Evolutionary conservation across 306 rosid species (phyloP).

Genomic region (Casuarina equisetifolia): DNA sequence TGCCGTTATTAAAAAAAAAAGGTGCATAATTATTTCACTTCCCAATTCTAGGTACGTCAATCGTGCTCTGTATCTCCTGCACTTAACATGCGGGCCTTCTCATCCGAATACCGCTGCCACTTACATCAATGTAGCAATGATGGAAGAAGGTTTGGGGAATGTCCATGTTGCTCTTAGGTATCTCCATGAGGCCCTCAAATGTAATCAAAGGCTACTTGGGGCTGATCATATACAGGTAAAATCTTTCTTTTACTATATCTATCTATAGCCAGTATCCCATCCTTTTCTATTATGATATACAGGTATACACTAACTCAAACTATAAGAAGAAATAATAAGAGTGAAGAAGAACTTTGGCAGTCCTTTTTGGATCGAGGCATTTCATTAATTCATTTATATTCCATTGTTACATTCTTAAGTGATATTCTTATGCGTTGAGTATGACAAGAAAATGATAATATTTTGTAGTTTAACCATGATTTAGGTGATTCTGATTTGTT

Average conservation of each 20-base stretch:
- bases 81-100: constrained; percentile 95
- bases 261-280: neutral
- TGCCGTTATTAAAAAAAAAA: neutral
- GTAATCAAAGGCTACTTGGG: constrained; percentile 94
- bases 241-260: constrained; percentile 28
- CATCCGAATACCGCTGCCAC: constrained; percentile 99
- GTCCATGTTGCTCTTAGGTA: constrained; percentile 96
- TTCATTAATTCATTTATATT: neutral
- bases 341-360: neutral
- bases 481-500: too few relatives aligned
- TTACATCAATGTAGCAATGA: constrained; percentile 97
- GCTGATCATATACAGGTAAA: constrained; percentile 95
- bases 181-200: constrained; percentile 96
- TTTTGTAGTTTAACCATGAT: neutral
- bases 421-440: neutral
- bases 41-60: constrained; percentile 72
- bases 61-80: constrained; percentile 93
- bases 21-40: constrained; percentile 6
- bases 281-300: neutral
- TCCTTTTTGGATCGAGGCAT: neutral
- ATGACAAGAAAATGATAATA: neutral
- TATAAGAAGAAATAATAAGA: neutral
- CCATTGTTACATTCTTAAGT: neutral
- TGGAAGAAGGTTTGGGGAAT: constrained; percentile 99
- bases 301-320: neutral